These are phyloP conservation scores for Phyllosticta paracitricarpa DNA, from an alignment of 2,329 filamentous ascomycete genomes.

Conservation along the genomic window DNA sequence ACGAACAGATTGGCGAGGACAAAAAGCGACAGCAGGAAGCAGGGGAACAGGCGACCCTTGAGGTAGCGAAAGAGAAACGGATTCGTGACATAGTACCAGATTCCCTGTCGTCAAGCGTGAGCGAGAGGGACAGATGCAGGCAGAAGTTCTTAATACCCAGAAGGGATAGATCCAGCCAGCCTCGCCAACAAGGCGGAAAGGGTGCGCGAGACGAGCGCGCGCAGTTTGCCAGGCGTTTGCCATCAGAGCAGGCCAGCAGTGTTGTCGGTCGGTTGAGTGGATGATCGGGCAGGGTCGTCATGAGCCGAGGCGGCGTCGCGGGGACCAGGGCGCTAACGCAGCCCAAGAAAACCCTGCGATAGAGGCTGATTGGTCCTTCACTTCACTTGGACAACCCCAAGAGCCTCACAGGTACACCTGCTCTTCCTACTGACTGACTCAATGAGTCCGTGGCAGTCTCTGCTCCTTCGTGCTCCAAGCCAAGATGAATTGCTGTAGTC, in stretches of 20 bases:
- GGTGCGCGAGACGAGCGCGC: slow-evolving; percentile 18
- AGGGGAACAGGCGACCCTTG: slow-evolving; percentile 63
- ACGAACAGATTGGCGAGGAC: slow-evolving; percentile 81
- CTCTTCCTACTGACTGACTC: background rate
- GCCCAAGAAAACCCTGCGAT: background rate
- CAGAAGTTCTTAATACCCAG: slow-evolving; percentile 18
- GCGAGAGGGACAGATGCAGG: background rate
- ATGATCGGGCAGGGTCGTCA: background rate
- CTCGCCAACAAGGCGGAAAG: slow-evolving; percentile 19
- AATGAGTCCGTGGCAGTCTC: no score
- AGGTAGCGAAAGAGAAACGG: slow-evolving; percentile 78
- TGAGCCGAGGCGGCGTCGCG: background rate
- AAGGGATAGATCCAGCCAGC: slow-evolving; percentile 21
- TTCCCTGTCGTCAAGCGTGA: slow-evolving; percentile 43
- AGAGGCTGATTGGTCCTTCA: background rate
- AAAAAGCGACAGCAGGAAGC: slow-evolving; percentile 70
- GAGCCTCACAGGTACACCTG: background rate
- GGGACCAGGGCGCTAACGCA: background rate
- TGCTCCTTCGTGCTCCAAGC: background rate
- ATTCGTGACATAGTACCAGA: slow-evolving; percentile 71
- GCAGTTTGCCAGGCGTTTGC: slow-evolving; percentile 1
- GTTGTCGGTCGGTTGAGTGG: background rate
- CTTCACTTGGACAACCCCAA: background rate
- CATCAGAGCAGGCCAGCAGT: background rate
- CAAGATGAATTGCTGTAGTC: background rate